Evolutionary conservation across 2,329 filamentous ascomycete species (phyloP).

Genomic region (Exophiala viscosa): DNA sequence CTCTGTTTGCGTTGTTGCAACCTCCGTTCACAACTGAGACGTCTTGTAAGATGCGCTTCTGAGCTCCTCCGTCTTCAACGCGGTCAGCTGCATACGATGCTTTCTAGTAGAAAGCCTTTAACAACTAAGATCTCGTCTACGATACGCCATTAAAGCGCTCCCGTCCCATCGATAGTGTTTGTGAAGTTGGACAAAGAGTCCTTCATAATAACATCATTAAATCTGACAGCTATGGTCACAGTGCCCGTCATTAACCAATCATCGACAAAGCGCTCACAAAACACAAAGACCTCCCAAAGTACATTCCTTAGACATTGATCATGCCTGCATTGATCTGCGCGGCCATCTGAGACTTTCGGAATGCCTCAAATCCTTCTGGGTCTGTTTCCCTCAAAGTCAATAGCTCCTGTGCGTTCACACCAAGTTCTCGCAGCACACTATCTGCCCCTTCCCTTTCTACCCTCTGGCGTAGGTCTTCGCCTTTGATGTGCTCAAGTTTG

Average conservation of each 20-base stretch:
- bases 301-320: not conserved
- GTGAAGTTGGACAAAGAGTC: not conserved
- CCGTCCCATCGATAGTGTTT: not conserved
- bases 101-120: too few species aligned
- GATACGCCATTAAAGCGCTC: too few species aligned
- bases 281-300: not conserved
- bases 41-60: too few species aligned
- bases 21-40: too few species aligned
- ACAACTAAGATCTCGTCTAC: too few species aligned
- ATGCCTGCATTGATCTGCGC: constrained; percentile 34
- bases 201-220: not conserved
- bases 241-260: not conserved
- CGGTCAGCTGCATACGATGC: too few species aligned
- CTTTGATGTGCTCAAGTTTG: constrained; percentile 42
- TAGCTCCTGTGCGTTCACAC: constrained; percentile 45
- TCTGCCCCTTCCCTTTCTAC: constrained; percentile 40
- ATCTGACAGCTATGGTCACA: not conserved
- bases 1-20: too few species aligned
- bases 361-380: constrained; percentile 42
- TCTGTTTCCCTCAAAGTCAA: constrained; percentile 41
- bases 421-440: constrained; percentile 41
- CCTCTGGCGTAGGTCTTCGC: constrained; percentile 39
- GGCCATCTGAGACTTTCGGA: constrained; percentile 45
- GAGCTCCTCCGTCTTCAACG: too few species aligned
- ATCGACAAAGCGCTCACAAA: not conserved